Conservation (phyloP, 768 basidiomycete genomes). For the Panellus pusillus region DNA sequence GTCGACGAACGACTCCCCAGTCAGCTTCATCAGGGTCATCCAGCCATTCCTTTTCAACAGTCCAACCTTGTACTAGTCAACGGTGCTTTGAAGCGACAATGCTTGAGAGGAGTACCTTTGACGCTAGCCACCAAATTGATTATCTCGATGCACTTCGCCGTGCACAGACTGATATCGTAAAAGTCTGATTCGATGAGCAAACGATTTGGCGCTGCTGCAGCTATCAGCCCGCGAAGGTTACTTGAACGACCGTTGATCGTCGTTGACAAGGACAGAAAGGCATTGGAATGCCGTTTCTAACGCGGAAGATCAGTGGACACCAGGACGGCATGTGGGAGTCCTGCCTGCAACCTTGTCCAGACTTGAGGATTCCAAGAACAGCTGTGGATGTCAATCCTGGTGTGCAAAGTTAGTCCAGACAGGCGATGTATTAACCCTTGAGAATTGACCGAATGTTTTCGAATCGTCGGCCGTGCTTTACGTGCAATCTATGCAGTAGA, state of each 20-base stretch:
- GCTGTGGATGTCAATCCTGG: conserved; percentile 85
- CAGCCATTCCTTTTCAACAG: conserved; percentile 61
- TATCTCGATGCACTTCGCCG: conserved; percentile 75
- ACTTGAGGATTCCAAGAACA: conserved; percentile 81
- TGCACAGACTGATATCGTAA: conserved; percentile 59
- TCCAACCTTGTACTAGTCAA: conserved; percentile 49
- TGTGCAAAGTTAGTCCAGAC: neutral
- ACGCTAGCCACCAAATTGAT: conserved; percentile 66
- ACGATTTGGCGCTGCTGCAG: conserved; percentile 59
- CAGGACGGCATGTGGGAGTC: conserved; percentile 14
- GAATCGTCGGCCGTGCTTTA: conserved; percentile 60
- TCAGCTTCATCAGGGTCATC: conserved; percentile 33
- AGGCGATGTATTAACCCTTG: neutral
- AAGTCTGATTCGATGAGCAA: conserved; percentile 89
- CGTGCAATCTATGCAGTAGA: conserved; percentile 58
- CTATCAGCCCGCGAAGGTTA: conserved; percentile 63
- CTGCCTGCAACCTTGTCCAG: conserved; percentile 74
- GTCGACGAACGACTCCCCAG: conserved; percentile 66
- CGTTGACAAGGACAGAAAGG: conserved; percentile 86
- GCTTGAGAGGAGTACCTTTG: conserved; percentile 29
- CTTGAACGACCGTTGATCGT: conserved; percentile 76
- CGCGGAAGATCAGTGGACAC: neutral
- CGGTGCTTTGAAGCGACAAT: too few species aligned
- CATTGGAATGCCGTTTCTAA: conserved; percentile 71
- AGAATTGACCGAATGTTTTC: conserved; percentile 40